Percentiles rank a stretch among this genome's conserved stretches.
Conservation (phyloP, 2,329 filamentous ascomycete genomes). For the Colletotrichum sp. region DNA sequence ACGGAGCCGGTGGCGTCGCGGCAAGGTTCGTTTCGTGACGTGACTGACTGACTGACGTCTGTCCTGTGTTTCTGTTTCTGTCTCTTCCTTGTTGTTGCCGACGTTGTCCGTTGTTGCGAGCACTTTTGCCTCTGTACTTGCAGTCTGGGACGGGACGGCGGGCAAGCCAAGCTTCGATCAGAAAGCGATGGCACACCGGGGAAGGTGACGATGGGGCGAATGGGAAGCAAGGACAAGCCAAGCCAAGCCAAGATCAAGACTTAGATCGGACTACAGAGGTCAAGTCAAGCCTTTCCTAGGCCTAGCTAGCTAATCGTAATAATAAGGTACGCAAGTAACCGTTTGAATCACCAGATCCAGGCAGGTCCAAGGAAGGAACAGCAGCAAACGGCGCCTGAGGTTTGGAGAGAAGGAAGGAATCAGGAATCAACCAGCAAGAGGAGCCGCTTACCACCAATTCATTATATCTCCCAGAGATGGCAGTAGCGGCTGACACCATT, state of each 20-base stretch:
- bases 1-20: constrained; percentile 13
- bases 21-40: constrained; percentile 14
- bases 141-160: background rate
- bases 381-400: background rate
- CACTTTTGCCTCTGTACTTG: background rate
- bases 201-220: background rate
- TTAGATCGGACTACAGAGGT: background rate
- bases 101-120: background rate
- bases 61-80: background rate
- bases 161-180: background rate
- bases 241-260: background rate
- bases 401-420: background rate
- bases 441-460: constrained; percentile 3
- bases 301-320: background rate
- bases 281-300: background rate
- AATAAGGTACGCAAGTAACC: background rate
- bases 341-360: background rate
- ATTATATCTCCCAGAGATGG: background rate
- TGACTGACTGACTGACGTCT: background rate
- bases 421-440: background rate
- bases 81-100: background rate
- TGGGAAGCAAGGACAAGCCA: background rate
- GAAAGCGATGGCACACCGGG: background rate
- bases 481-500: constrained; percentile 1
- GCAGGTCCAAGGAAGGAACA: background rate